Base-by-base conservation (phyloP, 176 grass and related monocot genomes). In the Stipa capillata region DNA sequence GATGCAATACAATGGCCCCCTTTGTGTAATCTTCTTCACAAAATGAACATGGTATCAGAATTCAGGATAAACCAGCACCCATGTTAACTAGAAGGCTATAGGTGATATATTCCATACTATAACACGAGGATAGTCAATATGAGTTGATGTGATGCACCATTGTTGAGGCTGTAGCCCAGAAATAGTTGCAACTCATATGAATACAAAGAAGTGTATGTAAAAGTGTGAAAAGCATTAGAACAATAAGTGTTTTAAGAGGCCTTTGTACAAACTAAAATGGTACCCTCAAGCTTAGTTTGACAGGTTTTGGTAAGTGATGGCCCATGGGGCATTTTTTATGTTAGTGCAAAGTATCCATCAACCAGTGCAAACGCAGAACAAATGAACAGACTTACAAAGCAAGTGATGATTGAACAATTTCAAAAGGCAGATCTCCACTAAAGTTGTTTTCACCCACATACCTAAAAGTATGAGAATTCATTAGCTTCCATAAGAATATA, bases 361-460 rank as follows among this genome's bases (percentile, higher is more conserved):
- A 76, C 8, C 28, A 13, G 18, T 60, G 7, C 12, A 75, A n/a
- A n/a, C n/a, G n/a, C n/a, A n/a, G n/a, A n/a, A n/a, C n/a, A n/a
- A 75, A n/a, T 18, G 15, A 39, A 43, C 39, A 25, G 9, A 91
- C 89, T 87, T 91, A 91, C 85, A 84, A 34, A 59, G 71, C 50
- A 57, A 18, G 15, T 21, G 44, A 57, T 36, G 20, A 8, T 31
- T 36, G 65, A 77, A 81, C 17, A 49, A 73, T 23, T 70, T 69
- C 45, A 57, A 45, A 11, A 81, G 89, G 84, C 41, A 91, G 63
- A 72, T 1, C 35, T 77, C 63, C 89, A 24, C 14, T 79, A 44
- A 91, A 79, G 20, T 48, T 79, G 55, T 91, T 91, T 33, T 73
- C 69, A 73, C 89, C 85, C 52, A 69, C 35, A 88, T 74, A 91